Percentiles rank a stretch among this genome's conserved stretches.
Conservation (phyloP, 177 flowering plant species). For the Vitis hybrid region DNA sequence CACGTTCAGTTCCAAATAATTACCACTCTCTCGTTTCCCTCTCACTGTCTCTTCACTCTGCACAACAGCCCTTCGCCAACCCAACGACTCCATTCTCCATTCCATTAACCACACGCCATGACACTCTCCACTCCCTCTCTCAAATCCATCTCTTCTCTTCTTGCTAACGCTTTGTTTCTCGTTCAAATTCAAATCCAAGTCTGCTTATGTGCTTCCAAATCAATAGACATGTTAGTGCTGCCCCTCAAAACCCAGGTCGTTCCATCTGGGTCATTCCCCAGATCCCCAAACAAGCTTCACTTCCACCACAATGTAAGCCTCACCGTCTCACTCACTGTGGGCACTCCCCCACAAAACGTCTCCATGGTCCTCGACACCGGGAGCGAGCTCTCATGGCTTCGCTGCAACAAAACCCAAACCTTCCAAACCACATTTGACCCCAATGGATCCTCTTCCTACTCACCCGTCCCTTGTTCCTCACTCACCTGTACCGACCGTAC, state of each 20-base stretch:
- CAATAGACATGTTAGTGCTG: conserved; percentile 23
- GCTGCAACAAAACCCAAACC: conserved; percentile 39
- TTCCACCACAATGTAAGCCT: conserved; percentile 71
- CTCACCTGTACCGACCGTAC: conserved; percentile 53
- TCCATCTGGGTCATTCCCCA: conserved; percentile 34
- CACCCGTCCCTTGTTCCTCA: conserved; percentile 59
- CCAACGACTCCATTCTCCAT: conserved; percentile 6
- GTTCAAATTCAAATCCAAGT: not conserved
- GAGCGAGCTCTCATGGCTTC: conserved; percentile 90
- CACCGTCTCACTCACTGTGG: conserved; percentile 66
- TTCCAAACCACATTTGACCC: conserved; percentile 42
- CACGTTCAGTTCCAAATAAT: too few relatives aligned
- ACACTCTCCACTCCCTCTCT: conserved; percentile 6
- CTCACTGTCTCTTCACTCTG: not conserved
- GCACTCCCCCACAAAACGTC: conserved; percentile 77
- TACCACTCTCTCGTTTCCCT: not conserved
- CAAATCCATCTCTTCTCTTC: not conserved
- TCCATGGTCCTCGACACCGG: conserved; percentile 91
- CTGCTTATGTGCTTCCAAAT: conserved; percentile 1
- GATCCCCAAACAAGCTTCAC: conserved; percentile 48
- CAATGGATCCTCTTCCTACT: conserved; percentile 47
- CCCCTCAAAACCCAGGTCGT: conserved; percentile 54
- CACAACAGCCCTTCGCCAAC: not conserved
- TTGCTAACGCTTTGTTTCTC: not conserved
- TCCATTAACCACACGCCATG: too few relatives aligned